Conservation (phyloP, 352 stramenopile genomes). For the Thalassiosira hispida region DNA sequence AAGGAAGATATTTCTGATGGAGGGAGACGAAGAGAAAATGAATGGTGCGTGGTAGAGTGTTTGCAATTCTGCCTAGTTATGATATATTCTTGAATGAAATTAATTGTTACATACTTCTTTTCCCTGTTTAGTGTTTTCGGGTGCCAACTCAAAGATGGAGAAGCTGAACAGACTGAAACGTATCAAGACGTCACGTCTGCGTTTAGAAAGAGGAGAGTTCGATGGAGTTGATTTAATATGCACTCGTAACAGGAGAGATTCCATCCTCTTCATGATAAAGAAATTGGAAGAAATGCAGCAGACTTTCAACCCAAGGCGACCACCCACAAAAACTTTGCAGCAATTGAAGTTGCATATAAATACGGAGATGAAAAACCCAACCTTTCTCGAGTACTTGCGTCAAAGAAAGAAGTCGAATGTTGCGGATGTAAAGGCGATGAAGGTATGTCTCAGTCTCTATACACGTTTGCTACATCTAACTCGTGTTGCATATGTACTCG, state of each 20-base stretch:
- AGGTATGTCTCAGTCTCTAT: conserved; percentile 4
- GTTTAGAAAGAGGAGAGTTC: conserved; percentile 29
- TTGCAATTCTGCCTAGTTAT: not conserved
- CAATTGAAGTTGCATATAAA: conserved; percentile 44
- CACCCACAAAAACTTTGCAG: conserved; percentile 37
- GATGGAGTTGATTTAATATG: conserved; percentile 37
- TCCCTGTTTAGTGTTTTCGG: not conserved
- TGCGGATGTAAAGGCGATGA: conserved; percentile 50
- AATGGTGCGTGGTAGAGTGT: conserved; percentile 7
- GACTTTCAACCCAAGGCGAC: conserved; percentile 33
- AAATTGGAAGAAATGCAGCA: conserved; percentile 31
- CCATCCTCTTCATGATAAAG: conserved; percentile 37
- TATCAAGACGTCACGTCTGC: conserved; percentile 10
- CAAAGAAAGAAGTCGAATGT: conserved; percentile 14
- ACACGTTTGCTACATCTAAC: not conserved
- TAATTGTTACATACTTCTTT: not conserved
- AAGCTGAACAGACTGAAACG: conserved; percentile 11
- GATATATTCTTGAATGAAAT: conserved; percentile 27
- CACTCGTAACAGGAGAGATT: conserved; percentile 22
- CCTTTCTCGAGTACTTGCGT: conserved; percentile 46
- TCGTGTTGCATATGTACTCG: not conserved
- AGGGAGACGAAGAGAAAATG: conserved; percentile 19
- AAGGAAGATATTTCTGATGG: conserved; percentile 46
- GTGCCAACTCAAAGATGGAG: conserved; percentile 8
- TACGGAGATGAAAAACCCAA: conserved; percentile 51